Conservation (phyloP, 2,329 filamentous ascomycete species). For the Hypocreales sp. region DNA sequence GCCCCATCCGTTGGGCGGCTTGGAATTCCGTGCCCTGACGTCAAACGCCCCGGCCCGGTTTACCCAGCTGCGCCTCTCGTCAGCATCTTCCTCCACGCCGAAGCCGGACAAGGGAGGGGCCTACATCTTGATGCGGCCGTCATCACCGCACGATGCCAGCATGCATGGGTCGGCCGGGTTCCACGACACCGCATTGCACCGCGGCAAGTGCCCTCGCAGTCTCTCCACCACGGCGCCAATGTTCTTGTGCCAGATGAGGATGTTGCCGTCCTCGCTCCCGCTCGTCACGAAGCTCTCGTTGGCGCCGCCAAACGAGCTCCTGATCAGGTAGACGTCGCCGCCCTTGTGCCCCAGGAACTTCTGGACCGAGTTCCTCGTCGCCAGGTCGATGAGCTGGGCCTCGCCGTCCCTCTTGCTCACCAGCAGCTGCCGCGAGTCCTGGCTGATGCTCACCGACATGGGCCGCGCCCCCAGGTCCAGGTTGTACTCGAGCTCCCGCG, state of each 20-base stretch:
- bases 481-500: conserved; percentile 59
- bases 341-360: conserved; percentile 64
- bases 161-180: conserved; percentile 69
- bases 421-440: conserved; percentile 66
- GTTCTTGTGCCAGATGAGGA: conserved; percentile 86
- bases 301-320: conserved; percentile 74
- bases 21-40: conserved; percentile 6
- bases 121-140: conserved; percentile 73
- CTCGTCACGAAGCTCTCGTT: conserved; percentile 84
- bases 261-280: conserved; percentile 65
- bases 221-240: conserved; percentile 63
- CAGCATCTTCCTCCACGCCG: neutral
- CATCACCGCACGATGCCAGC: conserved; percentile 86
- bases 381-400: conserved; percentile 65
- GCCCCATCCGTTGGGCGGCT: conserved; percentile 7
- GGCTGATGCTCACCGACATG: conserved; percentile 68
- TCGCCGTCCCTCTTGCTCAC: conserved; percentile 68
- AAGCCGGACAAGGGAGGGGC: conserved; percentile 15
- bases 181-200: conserved; percentile 83
- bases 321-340: conserved; percentile 63
- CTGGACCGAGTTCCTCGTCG: conserved; percentile 54
- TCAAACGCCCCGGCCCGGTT: conserved; percentile 8
- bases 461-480: conserved; percentile 49
- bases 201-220: conserved; percentile 56
- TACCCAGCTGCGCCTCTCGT: conserved; percentile 7